phyloP scores from a whole-genome alignment of 169 alveolate species.

The Plasmodium vivax region DNA sequence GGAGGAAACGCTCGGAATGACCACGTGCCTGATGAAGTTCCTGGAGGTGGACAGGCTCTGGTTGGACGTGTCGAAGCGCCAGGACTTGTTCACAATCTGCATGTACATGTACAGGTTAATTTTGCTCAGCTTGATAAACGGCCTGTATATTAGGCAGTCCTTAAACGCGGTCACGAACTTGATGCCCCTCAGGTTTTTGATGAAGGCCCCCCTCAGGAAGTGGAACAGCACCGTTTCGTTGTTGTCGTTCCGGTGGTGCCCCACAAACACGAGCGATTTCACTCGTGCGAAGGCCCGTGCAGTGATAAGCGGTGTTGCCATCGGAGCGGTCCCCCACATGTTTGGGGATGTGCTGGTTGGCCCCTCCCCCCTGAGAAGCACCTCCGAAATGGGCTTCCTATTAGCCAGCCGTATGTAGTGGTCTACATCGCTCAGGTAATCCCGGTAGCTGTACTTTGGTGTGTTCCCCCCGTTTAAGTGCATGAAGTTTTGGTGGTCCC shows the following conservation, averaged over 20 bases:
- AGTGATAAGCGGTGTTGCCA: no score
- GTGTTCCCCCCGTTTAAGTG: background rate
- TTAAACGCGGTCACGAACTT: constrained; percentile 24
- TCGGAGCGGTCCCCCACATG: background rate
- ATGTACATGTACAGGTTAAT: constrained; percentile 14
- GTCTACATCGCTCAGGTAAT: constrained; percentile 7
- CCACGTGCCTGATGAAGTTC: constrained; percentile 31
- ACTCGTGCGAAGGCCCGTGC: background rate
- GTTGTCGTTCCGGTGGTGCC: constrained; percentile 56
- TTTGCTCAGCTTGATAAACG: constrained; percentile 52
- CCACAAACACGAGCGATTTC: constrained; percentile 31
- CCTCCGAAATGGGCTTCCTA: constrained; percentile 3
- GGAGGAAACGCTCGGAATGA: constrained; percentile 38
- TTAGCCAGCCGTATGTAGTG: background rate
- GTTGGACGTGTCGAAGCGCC: constrained; percentile 57
- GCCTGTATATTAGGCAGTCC: constrained; percentile 52
- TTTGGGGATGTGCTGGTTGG: background rate
- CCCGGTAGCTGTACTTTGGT: background rate
- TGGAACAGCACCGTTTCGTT: constrained; percentile 56
- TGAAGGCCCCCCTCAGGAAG: constrained; percentile 52
- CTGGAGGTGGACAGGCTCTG: constrained; percentile 7
- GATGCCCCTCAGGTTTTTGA: constrained; percentile 53
- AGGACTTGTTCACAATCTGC: constrained; percentile 13
- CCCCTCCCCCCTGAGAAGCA: background rate
- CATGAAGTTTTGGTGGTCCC: background rate